A percentile compares a stretch with the other conserved stretches of the same genome.
phyloP scores from a whole-genome alignment of 2,329 filamentous ascomycete genomes.

The Metarhizium robertsii region DNA sequence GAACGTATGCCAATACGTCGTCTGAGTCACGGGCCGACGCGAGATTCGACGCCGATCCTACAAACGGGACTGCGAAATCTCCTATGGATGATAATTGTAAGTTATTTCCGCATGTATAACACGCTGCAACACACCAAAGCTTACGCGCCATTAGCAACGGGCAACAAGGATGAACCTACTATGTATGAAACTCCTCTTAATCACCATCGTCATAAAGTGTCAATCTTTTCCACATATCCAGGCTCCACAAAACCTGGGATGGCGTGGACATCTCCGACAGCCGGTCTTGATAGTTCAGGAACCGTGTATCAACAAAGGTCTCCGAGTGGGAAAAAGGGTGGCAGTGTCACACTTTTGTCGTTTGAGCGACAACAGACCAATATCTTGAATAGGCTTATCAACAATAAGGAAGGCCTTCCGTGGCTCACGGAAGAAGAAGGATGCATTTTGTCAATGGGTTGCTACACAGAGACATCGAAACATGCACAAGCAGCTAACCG shows the following conservation, averaged over 20 bases:
- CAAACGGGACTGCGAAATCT: neutral
- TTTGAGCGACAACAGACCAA: slow-evolving; percentile 32
- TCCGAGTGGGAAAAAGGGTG: slow-evolving; percentile 23
- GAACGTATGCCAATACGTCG: neutral
- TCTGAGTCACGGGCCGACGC: slow-evolving; percentile 7
- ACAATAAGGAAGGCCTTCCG: slow-evolving; percentile 14
- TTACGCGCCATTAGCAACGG: slow-evolving; percentile 1
- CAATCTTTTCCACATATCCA: slow-evolving; percentile 8
- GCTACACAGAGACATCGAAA: neutral
- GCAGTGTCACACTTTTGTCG: slow-evolving; percentile 18
- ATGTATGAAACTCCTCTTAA: slow-evolving; percentile 32
- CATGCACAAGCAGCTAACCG: slow-evolving; percentile 22
- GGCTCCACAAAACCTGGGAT: slow-evolving; percentile 6
- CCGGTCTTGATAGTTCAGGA: slow-evolving; percentile 8
- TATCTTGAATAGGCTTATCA: slow-evolving; percentile 28
- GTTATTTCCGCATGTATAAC: neutral
- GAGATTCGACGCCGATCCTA: neutral
- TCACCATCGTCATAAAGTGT: neutral
- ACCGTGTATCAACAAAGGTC: slow-evolving; percentile 4
- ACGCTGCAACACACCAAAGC: neutral
- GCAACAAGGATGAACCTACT: slow-evolving; percentile 25
- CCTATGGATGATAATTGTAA: neutral
- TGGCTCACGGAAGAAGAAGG: slow-evolving; percentile 8
- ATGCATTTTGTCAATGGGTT: neutral
- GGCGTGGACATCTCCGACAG: neutral